Conservation (phyloP, 2,329 filamentous ascomycete species). For the Lojkania enalia region DNA sequence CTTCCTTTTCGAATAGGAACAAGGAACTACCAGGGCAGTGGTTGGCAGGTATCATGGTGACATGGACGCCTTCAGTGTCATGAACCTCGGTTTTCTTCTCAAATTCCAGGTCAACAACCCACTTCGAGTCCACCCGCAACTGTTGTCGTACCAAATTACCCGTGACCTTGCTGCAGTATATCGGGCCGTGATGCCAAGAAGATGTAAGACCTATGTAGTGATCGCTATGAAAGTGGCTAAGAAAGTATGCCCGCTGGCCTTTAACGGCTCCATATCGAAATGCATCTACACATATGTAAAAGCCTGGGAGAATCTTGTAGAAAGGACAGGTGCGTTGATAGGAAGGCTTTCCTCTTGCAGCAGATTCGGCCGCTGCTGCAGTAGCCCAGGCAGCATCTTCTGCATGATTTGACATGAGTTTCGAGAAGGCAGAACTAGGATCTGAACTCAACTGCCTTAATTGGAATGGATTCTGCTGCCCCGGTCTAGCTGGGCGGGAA, state of each 20-base stretch:
- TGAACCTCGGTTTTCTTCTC: constrained; percentile 79
- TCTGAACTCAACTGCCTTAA: constrained; percentile 48
- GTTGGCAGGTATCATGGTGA: constrained; percentile 95
- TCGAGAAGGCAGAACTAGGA: constrained; percentile 76
- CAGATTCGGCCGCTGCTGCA: constrained; percentile 77
- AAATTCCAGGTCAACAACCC: constrained; percentile 83
- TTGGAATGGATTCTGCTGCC: constrained; percentile 77
- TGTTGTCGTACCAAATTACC: constrained; percentile 87
- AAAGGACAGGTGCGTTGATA: constrained; percentile 94
- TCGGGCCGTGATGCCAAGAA: constrained; percentile 89
- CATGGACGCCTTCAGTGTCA: constrained; percentile 76
- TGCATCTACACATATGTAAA: constrained; percentile 92
- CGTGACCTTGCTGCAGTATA: constrained; percentile 94
- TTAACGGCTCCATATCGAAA: constrained; percentile 93
- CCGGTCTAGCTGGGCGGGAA: constrained; percentile 69
- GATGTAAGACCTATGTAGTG: constrained; percentile 91
- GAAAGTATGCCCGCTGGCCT: constrained; percentile 90
- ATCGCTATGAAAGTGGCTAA: constrained; percentile 97
- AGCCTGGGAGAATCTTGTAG: constrained; percentile 95
- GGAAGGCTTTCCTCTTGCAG: constrained; percentile 80
- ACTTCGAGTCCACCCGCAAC: constrained; percentile 81
- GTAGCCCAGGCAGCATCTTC: constrained; percentile 89
- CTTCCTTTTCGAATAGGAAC: constrained; percentile 84
- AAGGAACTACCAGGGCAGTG: constrained; percentile 95
- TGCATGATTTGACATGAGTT: constrained; percentile 88